Evolutionary conservation across 305 asterid species (phyloP).

Genomic region (Fraxinus albicans): DNA sequence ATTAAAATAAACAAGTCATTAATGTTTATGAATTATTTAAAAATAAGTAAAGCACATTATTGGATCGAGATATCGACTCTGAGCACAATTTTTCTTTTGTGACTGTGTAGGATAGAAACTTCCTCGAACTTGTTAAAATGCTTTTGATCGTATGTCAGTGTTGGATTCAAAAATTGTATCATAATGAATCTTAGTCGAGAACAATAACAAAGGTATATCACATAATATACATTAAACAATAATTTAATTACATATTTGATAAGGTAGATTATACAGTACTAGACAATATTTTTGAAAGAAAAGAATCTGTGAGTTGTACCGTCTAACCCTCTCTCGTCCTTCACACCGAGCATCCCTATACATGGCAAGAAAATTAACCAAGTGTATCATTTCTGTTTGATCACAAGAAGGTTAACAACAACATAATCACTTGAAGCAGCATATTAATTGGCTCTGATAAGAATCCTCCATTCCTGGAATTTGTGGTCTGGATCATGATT

Average conservation of each 20-base stretch:
- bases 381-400: neutral
- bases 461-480: conserved; percentile 28
- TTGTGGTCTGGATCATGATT: conserved; percentile 58
- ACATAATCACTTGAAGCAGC: conserved; percentile 35
- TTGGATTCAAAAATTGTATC: neutral
- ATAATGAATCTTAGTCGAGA: neutral
- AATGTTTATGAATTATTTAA: neutral
- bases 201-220: neutral
- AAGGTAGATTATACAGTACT: neutral
- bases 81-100: too few species aligned
- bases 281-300: neutral
- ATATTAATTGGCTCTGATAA: conserved; percentile 22
- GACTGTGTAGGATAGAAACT: neutral
- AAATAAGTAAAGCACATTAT: too few species aligned
- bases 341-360: neutral
- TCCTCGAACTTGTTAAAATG: neutral
- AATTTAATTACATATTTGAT: neutral
- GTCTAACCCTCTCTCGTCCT: neutral
- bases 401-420: conserved; percentile 31
- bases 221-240: neutral
- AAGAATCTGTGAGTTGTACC: neutral
- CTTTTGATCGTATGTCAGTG: neutral
- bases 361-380: neutral
- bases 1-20: neutral
- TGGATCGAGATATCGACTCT: neutral